Evolutionary conservation across 495 filamentous ascomycete genomes (phyloP).

Genomic region (Trichoderma orchidacearum): DNA sequence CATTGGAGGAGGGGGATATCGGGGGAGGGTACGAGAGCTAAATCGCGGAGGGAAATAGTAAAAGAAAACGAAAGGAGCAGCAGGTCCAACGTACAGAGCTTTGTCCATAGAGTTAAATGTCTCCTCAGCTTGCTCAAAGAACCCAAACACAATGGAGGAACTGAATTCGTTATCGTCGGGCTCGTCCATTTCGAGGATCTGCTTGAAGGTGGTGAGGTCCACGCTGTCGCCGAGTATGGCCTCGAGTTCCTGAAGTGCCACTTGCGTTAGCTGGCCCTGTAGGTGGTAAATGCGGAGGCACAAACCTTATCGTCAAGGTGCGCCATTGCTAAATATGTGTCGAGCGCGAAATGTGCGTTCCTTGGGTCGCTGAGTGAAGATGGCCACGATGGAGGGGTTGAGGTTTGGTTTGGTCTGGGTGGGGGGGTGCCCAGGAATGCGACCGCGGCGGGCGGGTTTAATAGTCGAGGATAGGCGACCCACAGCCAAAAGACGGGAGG

Average conservation of each 20-base stretch:
- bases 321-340: not conserved
- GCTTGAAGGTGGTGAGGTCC: slow-evolving; percentile 69
- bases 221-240: slow-evolving; percentile 52
- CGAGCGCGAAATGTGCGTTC: not conserved
- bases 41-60: not conserved
- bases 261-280: not conserved
- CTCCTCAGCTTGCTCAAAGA: slow-evolving; percentile 79
- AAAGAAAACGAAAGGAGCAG: not conserved
- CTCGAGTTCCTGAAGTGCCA: slow-evolving; percentile 2
- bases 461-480: not conserved
- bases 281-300: not conserved
- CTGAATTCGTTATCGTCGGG: slow-evolving; percentile 63
- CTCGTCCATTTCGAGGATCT: slow-evolving; percentile 96
- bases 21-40: not conserved
- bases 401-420: not conserved
- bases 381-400: not conserved
- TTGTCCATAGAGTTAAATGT: slow-evolving; percentile 81
- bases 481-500: not conserved
- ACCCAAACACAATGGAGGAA: slow-evolving; percentile 75
- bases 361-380: not conserved
- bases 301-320: slow-evolving; percentile 1
- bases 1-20: not conserved
- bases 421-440: not conserved
- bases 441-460: not conserved
- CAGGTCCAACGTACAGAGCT: slow-evolving; percentile 49